Evolutionary conservation across 1,284 basidiomycete species (phyloP).

Genomic region (Ceratobasidium papillatum): DNA sequence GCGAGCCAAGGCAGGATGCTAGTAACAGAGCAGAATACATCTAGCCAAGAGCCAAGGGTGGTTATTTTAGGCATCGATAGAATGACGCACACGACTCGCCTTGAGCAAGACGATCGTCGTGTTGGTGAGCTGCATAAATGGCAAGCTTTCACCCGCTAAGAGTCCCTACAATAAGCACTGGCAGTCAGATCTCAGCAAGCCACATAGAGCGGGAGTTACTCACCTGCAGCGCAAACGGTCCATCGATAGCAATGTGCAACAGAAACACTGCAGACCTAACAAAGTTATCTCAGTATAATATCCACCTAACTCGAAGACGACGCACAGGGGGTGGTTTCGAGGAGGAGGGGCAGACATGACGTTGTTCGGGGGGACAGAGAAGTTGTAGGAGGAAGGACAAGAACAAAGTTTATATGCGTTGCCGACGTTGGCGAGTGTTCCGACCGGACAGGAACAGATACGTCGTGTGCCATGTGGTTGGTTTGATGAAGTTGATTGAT

Average conservation of each 20-base stretch:
- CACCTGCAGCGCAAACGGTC: constrained; percentile 58
- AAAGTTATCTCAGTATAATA: neutral
- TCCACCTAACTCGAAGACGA: neutral
- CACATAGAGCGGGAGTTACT: neutral
- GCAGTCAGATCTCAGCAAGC: too few species aligned
- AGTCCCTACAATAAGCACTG: constrained; percentile 18
- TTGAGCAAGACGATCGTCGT: constrained; percentile 78
- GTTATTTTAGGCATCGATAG: neutral
- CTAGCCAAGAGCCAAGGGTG: constrained; percentile 51
- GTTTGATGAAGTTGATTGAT: constrained; percentile 17
- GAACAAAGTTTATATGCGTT: constrained; percentile 40
- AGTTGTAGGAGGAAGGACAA: neutral
- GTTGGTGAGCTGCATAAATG: constrained; percentile 81
- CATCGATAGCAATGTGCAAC: constrained; percentile 78
- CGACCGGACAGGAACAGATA: constrained; percentile 2
- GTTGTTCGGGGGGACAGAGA: constrained; percentile 6
- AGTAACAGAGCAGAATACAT: constrained; percentile 69
- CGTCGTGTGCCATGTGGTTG: constrained; percentile 34
- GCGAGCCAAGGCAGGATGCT: constrained; percentile 64
- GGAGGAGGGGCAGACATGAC: constrained; percentile 25
- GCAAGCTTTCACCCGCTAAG: constrained; percentile 67
- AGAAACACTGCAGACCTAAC: constrained; percentile 72
- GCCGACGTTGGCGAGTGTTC: constrained; percentile 18
- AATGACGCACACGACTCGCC: constrained; percentile 53
- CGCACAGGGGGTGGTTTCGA: constrained; percentile 30